Evolutionary conservation across 139 green algal species (phyloP), one percentile per base, ranked within the genome.

Genomic region (Chlamydomonas schloesseri): DNA sequence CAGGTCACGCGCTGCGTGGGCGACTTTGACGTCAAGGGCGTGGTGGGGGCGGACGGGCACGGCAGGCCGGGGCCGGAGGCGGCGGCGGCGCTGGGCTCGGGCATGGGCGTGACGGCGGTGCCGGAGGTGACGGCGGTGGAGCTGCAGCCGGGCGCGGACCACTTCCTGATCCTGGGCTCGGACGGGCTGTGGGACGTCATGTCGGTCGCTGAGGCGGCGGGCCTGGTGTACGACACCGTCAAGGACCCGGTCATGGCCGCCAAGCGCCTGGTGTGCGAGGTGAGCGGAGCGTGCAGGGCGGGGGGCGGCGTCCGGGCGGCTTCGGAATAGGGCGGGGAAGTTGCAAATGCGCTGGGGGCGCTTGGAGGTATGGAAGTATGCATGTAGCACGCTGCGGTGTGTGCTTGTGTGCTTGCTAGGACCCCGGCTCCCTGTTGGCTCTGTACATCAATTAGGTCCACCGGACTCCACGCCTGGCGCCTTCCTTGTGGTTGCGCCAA

Each of bases 111-210:
- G 14, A 97, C 85, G 13, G 91, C 95, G 0, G 87, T 94, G 70
- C 94, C 96, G n/a, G 96, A 99, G 85, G 88, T 97, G 11, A 77
- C 75, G 13, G 42, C 83, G 34, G 71, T 93, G 29, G 70, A 84
- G 33, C 86, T 98, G n/a, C 28, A 18, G 5, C 42, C 64, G 0
- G 73, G 84, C 23, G 60, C 60, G 0, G 96, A 99, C 87, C 81
- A 93, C 31, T 98, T 98, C 83, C 28, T 99, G 26, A 89, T 99
- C 18, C 65, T 98, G 11, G 97, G 93, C 26, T 96, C 81, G 46
- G 97, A 99, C 80, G 97, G 97, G 0, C 71, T 99, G 28, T 99
- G 97, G 96, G 97, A 98, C 77, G 87, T 89, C 18, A 26, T 99
- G 37, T 82, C 67, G 71, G 95, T 94, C 37, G 87, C 95, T 29